Base-by-base conservation (phyloP, 2,329 filamentous ascomycete species). In the Pseudogymnoascus sp. region DNA sequence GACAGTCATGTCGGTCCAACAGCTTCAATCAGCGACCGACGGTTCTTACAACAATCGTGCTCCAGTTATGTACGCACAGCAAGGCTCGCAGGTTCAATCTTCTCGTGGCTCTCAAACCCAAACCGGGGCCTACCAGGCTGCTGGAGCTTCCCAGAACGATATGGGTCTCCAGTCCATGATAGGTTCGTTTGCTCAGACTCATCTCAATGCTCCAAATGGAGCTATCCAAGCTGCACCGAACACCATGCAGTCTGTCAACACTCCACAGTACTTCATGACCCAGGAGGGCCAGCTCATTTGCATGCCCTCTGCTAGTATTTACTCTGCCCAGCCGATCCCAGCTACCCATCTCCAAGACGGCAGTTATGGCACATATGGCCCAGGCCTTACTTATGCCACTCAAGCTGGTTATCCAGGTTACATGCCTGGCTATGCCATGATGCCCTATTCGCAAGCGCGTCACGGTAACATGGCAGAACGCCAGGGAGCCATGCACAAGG, bases 1-100 rank as follows among this genome's bases (percentile, higher is more conserved):
- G 70, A 66, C 66, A 65, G 68, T 66, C 68, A 73, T 73, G 71
- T 69, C 71, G 69, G 72, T 71, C 64, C 69, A 71, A 62, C 70
- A 72, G 65, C 67, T 68, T 59, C 59, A 68, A 53, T 66, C 62
- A 58, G 64, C 65, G 53, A 57, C 66, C 43, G 70, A 66, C 37
- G 18, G 58, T 47, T 63, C 63, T 60, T 67, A 64, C 65, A 66
- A 64, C 62, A 65, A 63, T 64, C 66, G 65, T 66, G 62, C 67
- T 12, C 41, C 65, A 43, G 65, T 65, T 62, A 71, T 72, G 69
- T 73, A 71, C 64, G 60, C 64, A 35, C 68, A 69, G 57, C 62
- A 67, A 33, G 15, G 25, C 18, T 41, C 33, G 18, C 69, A 69
- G 64, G 57, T 64, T 60, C 70, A 68, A 35, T 33, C 63, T 25